Base-by-base conservation (phyloP, 148 eudicot species). In the Mesembryanthemum crystallinum region DNA sequence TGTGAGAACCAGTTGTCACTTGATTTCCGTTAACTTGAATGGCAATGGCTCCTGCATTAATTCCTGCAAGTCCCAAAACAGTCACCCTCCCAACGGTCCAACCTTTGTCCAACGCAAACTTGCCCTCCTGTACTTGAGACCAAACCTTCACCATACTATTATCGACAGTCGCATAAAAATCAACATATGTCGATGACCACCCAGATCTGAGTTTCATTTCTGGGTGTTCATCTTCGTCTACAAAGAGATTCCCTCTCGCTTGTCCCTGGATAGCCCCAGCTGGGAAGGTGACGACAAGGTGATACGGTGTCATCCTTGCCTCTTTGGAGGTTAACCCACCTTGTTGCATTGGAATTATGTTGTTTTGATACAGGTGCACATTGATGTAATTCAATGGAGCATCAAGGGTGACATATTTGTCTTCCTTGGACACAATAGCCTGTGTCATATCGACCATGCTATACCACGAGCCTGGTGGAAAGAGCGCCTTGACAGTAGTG, bases 391-490 rank as follows among this genome's bases (percentile, higher is more conserved):
- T 80, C 64, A 94, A 72, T 21, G 98, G 98, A 1, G 98, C 97
- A 18, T 88, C 90, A 3, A 94, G 89, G 4, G 88, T 82, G 15
- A 86, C 78, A 25, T 87, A 79, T 57, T 87, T 84, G 18, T 87
- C 76, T 24, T 76, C 74, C 73, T 81, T 82, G 13, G 92, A 83
- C 1, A 77, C 83, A 60, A 94, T 78, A 5, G 83, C 88, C 58
- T 87, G 87, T 39, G 92, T 81, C 93, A 87, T 79, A 75, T 94
- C 97, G 47, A 94, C 92, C 58, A 94, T 9, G 74, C 75, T 87
- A 77, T 92, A 94, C 98, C 98, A 94, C 3, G 90, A 81, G 24
- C 98, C 97, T 0, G 93, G 94, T 1, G 97, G 96, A 47, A 94
- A 94, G 30, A 92, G 79, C 0, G 88, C 98, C 76, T 82, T 83